Base-by-base conservation (phyloP, 2,329 filamentous ascomycete genomes). In the Botrytis deweyae region DNA sequence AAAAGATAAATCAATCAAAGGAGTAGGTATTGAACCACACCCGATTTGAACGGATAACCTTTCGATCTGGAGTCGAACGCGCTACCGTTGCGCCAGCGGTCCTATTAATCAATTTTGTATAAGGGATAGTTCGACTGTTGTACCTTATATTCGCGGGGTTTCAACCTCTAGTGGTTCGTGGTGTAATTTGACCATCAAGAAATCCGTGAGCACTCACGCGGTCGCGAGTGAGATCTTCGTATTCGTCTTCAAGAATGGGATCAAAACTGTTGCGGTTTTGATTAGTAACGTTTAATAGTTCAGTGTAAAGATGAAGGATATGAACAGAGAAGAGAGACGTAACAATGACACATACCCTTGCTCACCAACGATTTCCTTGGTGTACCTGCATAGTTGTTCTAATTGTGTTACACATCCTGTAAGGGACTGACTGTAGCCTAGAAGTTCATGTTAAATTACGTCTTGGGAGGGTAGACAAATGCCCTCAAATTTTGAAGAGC, bases 321-420 rank as follows among this genome's bases (percentile, higher is more conserved):
- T 5, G 8, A 6, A 46, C 42, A 36, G 20, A 49, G 38, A 63
- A 65, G 33, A 52, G 49, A 58, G 38, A 58, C 29, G n/a, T 33
- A n/a, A 55, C 7, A 65, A 59, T 20, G 25, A 25, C 68, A 75
- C 77, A 59, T 62, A 81, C 78, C 84, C 84, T 77, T 86, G 84
- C 78, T 89, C 87, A 22, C 88, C 88, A 49, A 87, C 85, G 76
- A 90, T 88, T 65, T 86, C 84, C 79, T 89, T 90, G 3, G 87
- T 88, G 74, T 86, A 89, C 75, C 83, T 85, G 77, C 89, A 86
- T 65, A 90, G 79, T 74, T 86, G 84, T 76, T 88, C 85, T 3
- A 89, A 78, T 76, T 89, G 85, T 68, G 85, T 84, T 85, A 79
- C 88, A 75, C 77, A 88, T 5, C 86, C 85, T 10, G 86, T 88